A percentile compares a stretch with the other conserved stretches of the same genome.
Evolutionary conservation across 148 eudicot species (phyloP).

Genomic region (Polygonum maritimum): DNA sequence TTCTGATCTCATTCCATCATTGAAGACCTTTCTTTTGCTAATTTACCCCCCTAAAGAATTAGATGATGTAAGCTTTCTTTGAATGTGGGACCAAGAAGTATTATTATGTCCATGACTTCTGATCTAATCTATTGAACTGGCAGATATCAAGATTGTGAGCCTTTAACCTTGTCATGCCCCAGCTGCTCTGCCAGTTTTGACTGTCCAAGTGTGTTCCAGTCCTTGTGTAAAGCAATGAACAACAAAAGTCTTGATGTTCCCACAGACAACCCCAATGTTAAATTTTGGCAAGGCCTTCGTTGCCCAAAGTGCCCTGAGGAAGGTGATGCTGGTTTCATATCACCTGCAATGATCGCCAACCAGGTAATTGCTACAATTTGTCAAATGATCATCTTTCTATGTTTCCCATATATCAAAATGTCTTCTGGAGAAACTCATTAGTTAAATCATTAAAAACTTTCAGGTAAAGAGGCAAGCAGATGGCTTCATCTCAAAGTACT

Average conservation of each 20-base stretch:
- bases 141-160: constrained; percentile 87
- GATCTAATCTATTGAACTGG: constrained; percentile 17
- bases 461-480: constrained; percentile 88
- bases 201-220: constrained; percentile 66
- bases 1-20: background rate
- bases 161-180: constrained; percentile 68
- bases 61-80: background rate
- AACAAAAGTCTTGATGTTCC: constrained; percentile 34
- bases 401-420: background rate
- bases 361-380: constrained; percentile 44
- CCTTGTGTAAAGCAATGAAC: constrained; percentile 33
- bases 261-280: constrained; percentile 24
- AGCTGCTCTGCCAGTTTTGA: constrained; percentile 68
- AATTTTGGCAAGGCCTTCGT: constrained; percentile 54
- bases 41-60: background rate
- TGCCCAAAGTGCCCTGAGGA: constrained; percentile 87
- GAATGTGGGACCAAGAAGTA: background rate
- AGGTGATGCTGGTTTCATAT: constrained; percentile 51
- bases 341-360: constrained; percentile 70
- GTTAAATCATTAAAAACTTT: background rate
- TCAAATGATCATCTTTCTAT: background rate
- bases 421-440: background rate
- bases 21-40: background rate
- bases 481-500: constrained; percentile 59
- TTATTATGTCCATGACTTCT: background rate